A percentile compares a stretch with the other conserved stretches of the same genome.
Conservation (phyloP, 768 basidiomycete species). For the Xerocomus spinulosus region DNA sequence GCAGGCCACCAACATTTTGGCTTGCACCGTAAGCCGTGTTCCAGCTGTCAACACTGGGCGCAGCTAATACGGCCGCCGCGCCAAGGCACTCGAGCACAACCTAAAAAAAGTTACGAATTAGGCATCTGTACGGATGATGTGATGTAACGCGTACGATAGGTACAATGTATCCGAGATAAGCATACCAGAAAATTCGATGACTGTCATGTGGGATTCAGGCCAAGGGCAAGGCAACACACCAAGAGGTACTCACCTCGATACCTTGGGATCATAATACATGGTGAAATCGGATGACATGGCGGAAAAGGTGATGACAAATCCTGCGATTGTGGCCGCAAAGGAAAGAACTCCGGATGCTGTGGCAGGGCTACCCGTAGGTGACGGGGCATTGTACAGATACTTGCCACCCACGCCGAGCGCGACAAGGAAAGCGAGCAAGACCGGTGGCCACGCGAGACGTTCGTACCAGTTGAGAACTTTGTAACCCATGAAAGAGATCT, state of each 20-base stretch:
- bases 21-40: constrained; percentile 46
- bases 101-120: constrained; percentile 14
- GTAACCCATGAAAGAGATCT: constrained; percentile 67
- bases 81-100: constrained; percentile 53
- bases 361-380: constrained; percentile 50
- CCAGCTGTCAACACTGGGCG: constrained; percentile 54
- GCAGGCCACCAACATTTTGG: constrained; percentile 59
- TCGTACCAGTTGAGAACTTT: constrained; percentile 70
- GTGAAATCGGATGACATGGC: constrained; percentile 70
- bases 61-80: constrained; percentile 59
- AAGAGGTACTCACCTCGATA: constrained; percentile 45
- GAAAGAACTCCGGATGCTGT: constrained; percentile 51
- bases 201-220: constrained; percentile 30
- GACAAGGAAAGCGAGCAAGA: constrained; percentile 68
- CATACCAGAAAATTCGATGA: constrained; percentile 56
- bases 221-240: neutral
- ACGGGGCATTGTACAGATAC: constrained; percentile 47
- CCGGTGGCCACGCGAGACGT: constrained; percentile 70
- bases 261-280: constrained; percentile 57
- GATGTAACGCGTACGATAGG: constrained; percentile 48
- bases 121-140: neutral
- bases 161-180: constrained; percentile 59
- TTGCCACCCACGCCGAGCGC: constrained; percentile 72
- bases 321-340: constrained; percentile 68
- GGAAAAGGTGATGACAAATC: constrained; percentile 64